Percentiles rank a stretch among this genome's conserved stretches.
Conservation (phyloP, 768 basidiomycete genomes). For the Leucocoprinus sp. region DNA sequence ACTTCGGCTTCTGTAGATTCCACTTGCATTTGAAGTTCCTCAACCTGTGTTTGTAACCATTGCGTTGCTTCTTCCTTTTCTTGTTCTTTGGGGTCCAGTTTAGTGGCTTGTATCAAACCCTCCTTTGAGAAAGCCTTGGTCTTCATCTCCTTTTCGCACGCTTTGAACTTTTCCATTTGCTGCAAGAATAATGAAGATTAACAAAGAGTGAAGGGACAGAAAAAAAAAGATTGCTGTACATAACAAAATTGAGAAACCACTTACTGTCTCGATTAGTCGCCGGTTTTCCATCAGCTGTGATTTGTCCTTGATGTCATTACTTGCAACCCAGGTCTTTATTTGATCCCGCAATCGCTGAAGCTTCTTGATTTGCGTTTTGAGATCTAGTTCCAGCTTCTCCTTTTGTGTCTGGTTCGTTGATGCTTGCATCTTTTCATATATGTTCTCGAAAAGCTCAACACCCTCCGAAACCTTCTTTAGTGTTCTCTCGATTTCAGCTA, state of each 20-base stretch:
- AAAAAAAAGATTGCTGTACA: no score
- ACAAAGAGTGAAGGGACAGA: no score
- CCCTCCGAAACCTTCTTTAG: constrained; percentile 96
- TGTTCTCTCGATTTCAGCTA: constrained; percentile 98
- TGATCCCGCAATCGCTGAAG: constrained; percentile 96
- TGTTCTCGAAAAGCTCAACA: constrained; percentile 89
- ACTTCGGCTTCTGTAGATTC: constrained; percentile 94
- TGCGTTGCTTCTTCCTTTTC: constrained; percentile 85
- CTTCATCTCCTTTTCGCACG: constrained; percentile 99
- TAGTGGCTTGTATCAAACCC: constrained; percentile 88
- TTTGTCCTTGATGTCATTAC: constrained; percentile 99
- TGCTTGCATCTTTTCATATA: constrained; percentile 97
- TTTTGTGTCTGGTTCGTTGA: constrained; percentile 79
- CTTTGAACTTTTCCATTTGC: constrained; percentile 99
- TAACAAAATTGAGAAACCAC: constrained; percentile 19
- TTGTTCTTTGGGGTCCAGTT: constrained; percentile 94
- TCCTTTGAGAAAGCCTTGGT: constrained; percentile 99
- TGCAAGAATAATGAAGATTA: constrained; percentile 22
- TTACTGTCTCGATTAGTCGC: constrained; percentile 92
- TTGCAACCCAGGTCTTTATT: constrained; percentile 98
- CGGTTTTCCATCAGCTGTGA: constrained; percentile 85
- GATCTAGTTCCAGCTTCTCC: constrained; percentile 42
- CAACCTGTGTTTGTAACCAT: constrained; percentile 86
- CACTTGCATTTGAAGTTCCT: constrained; percentile 87
- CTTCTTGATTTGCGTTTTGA: constrained; percentile 94